Conservation (phyloP, 2,329 filamentous ascomycete genomes). For the Gnomoniopsis sp. region DNA sequence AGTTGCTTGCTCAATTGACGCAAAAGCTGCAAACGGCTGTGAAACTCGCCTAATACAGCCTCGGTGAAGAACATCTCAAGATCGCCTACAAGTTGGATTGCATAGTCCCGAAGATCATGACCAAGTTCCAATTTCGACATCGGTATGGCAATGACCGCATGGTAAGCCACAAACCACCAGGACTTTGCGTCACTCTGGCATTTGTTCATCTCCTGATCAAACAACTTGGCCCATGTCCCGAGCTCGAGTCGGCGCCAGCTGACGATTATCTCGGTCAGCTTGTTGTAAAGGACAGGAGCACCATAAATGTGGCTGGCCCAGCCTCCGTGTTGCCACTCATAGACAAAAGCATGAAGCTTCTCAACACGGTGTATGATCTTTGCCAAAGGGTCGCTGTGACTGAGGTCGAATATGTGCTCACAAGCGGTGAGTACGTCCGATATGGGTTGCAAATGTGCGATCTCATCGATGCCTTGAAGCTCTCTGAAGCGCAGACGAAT, state of each 20-base stretch:
- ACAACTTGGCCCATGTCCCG: constrained; percentile 83
- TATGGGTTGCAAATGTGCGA: constrained; percentile 70
- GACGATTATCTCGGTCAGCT: constrained; percentile 76
- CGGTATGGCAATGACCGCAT: constrained; percentile 77
- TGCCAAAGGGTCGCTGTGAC: constrained; percentile 78
- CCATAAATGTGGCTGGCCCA: constrained; percentile 81
- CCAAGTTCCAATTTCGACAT: constrained; percentile 59
- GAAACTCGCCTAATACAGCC: constrained; percentile 79
- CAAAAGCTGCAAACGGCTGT: constrained; percentile 68
- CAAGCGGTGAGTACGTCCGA: constrained; percentile 74
- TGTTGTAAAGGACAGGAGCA: constrained; percentile 67
- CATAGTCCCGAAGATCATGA: constrained; percentile 60
- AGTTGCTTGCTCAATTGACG: constrained; percentile 64
- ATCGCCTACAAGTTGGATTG: constrained; percentile 67
- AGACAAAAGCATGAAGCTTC: constrained; percentile 77
- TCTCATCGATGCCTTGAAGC: constrained; percentile 64
- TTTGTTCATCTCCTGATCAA: constrained; percentile 78
- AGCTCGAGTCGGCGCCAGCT: constrained; percentile 89
- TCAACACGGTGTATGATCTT: constrained; percentile 84
- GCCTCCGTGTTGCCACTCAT: constrained; percentile 87
- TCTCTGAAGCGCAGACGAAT: constrained; percentile 70
- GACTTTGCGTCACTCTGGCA: constrained; percentile 74
- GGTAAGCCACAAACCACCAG: constrained; percentile 97
- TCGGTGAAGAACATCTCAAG: constrained; percentile 75
- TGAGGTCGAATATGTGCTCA: constrained; percentile 70